Evolutionary conservation across 2,329 filamentous ascomycete genomes (phyloP).

Genomic region (Pseudonectria buxi): DNA sequence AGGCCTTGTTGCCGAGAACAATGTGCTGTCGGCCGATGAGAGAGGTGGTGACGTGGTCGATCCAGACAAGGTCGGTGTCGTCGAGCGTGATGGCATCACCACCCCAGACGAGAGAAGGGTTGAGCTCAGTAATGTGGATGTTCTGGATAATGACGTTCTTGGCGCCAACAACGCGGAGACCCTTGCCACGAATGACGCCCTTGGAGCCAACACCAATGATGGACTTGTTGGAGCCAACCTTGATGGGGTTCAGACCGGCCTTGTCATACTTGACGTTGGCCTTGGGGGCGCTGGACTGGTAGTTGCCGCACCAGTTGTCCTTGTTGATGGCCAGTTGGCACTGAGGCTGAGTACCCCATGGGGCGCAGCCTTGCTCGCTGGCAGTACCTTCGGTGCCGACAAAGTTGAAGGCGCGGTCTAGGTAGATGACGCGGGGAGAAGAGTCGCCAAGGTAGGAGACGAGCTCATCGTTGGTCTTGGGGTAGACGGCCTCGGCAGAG

Average conservation of each 20-base stretch:
- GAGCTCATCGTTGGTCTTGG: slow-evolving; percentile 47
- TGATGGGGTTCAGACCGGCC: slow-evolving; percentile 44
- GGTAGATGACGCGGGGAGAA: slow-evolving; percentile 48
- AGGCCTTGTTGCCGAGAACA: slow-evolving; percentile 47
- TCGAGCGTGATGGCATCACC: slow-evolving; percentile 51
- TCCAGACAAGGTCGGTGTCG: slow-evolving; percentile 40
- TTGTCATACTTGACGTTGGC: slow-evolving; percentile 43
- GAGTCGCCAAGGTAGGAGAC: slow-evolving; percentile 51
- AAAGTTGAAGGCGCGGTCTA: slow-evolving; percentile 52
- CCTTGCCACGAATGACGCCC: slow-evolving; percentile 53
- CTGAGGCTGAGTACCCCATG: slow-evolving; percentile 44
- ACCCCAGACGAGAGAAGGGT: slow-evolving; percentile 53
- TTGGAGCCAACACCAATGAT: slow-evolving; percentile 45
- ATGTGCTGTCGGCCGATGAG: slow-evolving; percentile 55
- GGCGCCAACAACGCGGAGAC: slow-evolving; percentile 41
- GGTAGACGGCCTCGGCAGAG: slow-evolving; percentile 45
- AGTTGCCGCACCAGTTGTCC: slow-evolving; percentile 52
- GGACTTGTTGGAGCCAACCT: slow-evolving; percentile 50
- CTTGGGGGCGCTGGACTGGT: slow-evolving; percentile 43
- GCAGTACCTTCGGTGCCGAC: slow-evolving; percentile 46
- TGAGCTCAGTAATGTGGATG: slow-evolving; percentile 48
- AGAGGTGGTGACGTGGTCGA: slow-evolving; percentile 50
- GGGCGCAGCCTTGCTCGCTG: slow-evolving; percentile 49
- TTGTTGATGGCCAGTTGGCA: slow-evolving; percentile 57
- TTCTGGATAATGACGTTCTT: slow-evolving; percentile 56